Percentiles rank a stretch among this genome's conserved stretches.
phyloP scores from a whole-genome alignment of 495 filamentous ascomycete genomes.

The Hypoxylon lenormandii region DNA sequence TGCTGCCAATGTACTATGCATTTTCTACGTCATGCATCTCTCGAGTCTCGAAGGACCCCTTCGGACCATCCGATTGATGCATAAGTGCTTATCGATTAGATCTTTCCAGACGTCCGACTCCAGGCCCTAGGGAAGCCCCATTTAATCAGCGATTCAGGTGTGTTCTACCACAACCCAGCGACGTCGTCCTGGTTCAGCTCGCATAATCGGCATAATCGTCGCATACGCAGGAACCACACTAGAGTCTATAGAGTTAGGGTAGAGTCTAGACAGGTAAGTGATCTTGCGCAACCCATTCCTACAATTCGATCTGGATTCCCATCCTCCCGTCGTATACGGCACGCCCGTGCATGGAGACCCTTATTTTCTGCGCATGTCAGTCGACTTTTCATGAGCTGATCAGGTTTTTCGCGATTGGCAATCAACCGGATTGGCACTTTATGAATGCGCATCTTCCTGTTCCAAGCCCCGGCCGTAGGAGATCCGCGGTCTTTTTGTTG shows the following conservation, averaged over 20 bases:
- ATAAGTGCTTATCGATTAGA: constrained; percentile 20
- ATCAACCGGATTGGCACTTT: constrained; percentile 20
- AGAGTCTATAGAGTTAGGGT: too few relatives aligned
- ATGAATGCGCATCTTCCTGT: constrained; percentile 36
- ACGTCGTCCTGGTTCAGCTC: too few relatives aligned
- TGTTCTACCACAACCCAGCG: not conserved
- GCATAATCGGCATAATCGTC: too few relatives aligned
- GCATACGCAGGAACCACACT: too few relatives aligned
- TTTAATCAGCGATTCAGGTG: not conserved
- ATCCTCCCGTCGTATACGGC: constrained; percentile 7
- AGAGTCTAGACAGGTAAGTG: not conserved
- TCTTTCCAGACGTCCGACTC: not conserved
- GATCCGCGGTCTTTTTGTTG: constrained; percentile 29
- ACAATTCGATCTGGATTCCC: constrained; percentile 42
- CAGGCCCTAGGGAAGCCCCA: not conserved
- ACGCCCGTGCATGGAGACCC: constrained; percentile 21
- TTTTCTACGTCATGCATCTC: constrained; percentile 32
- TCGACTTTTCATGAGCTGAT: constrained; percentile 37
- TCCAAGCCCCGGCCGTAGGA: constrained; percentile 37
- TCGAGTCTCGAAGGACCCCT: not conserved
- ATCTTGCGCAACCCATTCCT: constrained; percentile 19
- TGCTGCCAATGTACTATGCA: not conserved
- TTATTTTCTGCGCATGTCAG: constrained; percentile 33
- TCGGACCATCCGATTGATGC: constrained; percentile 20
- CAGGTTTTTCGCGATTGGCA: constrained; percentile 1